Percentiles rank a stretch among this genome's conserved stretches.
These are phyloP conservation scores for Quercus agrifolia DNA, from an alignment of 306 rosid species.

Conservation along the genomic window DNA sequence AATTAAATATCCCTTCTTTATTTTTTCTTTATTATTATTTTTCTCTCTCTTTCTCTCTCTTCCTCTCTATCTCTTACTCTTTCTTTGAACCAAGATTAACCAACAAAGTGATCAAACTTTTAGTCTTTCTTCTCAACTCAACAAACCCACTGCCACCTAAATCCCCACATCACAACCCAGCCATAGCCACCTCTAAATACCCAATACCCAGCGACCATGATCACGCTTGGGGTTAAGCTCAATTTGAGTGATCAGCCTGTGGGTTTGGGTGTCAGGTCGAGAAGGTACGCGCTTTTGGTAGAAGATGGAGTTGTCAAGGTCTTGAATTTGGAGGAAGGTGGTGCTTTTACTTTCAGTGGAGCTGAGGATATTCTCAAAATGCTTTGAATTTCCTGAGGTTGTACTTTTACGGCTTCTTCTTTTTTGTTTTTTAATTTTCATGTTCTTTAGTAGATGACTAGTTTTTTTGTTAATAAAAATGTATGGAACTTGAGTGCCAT, in stretches of 20 bases:
- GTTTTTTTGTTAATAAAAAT: background rate
- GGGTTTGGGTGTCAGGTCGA: slow-evolving; percentile 82
- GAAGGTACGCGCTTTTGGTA: slow-evolving; percentile 76
- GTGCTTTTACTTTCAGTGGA: slow-evolving; percentile 82
- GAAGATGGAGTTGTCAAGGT: slow-evolving; percentile 90
- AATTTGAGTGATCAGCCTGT: slow-evolving; percentile 91
- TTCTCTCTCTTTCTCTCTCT: too few relatives aligned
- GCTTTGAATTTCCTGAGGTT: slow-evolving; percentile 30
- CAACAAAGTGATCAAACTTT: too few relatives aligned
- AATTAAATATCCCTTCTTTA: too few relatives aligned
- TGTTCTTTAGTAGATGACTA: background rate
- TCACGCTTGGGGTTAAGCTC: slow-evolving; percentile 55
- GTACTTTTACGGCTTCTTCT: background rate
- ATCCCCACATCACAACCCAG: too few relatives aligned
- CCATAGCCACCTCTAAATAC: too few relatives aligned
- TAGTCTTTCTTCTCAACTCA: too few relatives aligned
- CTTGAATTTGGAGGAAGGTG: slow-evolving; percentile 97
- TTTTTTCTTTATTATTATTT: too few relatives aligned
- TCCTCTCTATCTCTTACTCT: too few relatives aligned
- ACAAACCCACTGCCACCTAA: too few relatives aligned
- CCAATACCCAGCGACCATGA: too few relatives aligned
- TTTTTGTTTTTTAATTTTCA: background rate
- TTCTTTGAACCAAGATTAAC: too few relatives aligned
- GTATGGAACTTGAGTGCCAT: background rate
- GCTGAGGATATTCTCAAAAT: slow-evolving; percentile 76